Conservation (phyloP, 164 flowering plant species). For the Kingdonia uniflora region DNA sequence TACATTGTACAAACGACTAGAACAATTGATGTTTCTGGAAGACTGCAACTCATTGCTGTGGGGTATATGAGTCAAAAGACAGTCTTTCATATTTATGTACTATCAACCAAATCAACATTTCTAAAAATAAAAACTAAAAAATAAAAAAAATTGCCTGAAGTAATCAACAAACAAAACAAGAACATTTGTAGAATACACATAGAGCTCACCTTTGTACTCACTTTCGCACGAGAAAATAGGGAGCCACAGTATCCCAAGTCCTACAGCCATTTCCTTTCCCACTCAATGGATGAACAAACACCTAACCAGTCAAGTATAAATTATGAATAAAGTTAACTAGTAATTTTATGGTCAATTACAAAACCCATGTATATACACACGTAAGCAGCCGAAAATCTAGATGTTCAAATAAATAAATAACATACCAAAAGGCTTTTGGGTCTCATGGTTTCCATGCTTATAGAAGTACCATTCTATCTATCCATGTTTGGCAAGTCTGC, state of each 20-base stretch:
- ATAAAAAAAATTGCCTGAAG: too few species aligned
- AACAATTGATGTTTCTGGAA: too few species aligned
- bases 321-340: constrained; percentile 11
- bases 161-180: too few species aligned
- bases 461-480: constrained; percentile 33
- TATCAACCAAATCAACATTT: too few species aligned
- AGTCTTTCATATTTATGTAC: too few species aligned
- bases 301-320: constrained; percentile 36
- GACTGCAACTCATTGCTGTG: too few species aligned
- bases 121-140: too few species aligned
- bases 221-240: constrained; percentile 72
- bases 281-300: constrained; percentile 81
- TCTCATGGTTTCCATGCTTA: constrained; percentile 41
- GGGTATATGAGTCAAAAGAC: too few species aligned
- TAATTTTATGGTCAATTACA: constrained; percentile 1
- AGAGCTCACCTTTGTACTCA: constrained; percentile 67
- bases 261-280: constrained; percentile 71
- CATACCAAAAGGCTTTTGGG: constrained; percentile 84
- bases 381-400: constrained; percentile 3
- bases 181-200: too few species aligned
- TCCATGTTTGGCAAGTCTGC: constrained; percentile 60
- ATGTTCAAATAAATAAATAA: not conserved
- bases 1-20: too few species aligned
- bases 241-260: constrained; percentile 74
- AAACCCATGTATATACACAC: not conserved